Base-by-base conservation (phyloP, 2,329 filamentous ascomycete species). In the Fusarium acutatum region DNA sequence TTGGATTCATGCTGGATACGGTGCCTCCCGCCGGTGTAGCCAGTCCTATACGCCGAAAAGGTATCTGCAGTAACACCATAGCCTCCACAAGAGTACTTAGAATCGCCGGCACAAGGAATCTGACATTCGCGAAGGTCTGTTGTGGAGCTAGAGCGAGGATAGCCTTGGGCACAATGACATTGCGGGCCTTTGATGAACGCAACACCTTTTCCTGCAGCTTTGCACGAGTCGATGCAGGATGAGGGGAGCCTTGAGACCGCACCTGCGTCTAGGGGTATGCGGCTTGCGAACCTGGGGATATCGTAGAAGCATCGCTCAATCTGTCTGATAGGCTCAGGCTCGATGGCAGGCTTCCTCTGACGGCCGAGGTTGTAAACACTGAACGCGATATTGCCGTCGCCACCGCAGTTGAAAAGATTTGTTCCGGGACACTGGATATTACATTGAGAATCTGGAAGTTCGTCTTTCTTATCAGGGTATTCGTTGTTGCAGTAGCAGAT, bases 131-230 rank as follows among this genome's bases (percentile, higher is more conserved):
- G 28, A 20, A 37, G n/a, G 5, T 20, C 28, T 18, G 35, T 8
- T 7, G 10, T 20, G 2, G 46, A 20, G 17, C 9, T 7, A 0
- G 3, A 1, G 1, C 41, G 38, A 32, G 69, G 69, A 17, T 57
- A 64, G 1, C 30, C 44, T 9, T 28, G 28, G 17, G 69, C 58
- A 24, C 69, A 72, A 43, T 30, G 58, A 15, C 69, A 72, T 2
- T 6, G 1, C 4, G 14, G 11, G 6, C 7, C 46, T 8, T 32
- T 44, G 13, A 72, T 18, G 14, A 72, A 2, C 0, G 65, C 60
- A n/a, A 70, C 18, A 1, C 24, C 15, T 6, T 20, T 9, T 1
- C 56, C 14, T 12, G 6, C 8, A 1, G 18, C 18, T 11, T 37
- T 61, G 8, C 68, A 71, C 6, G 26, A 35, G 4, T 37, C 37